Percentiles rank a stretch among this genome's conserved stretches.
Conservation (phyloP, 805 yeast species). For the Brettanomyces sp. region DNA sequence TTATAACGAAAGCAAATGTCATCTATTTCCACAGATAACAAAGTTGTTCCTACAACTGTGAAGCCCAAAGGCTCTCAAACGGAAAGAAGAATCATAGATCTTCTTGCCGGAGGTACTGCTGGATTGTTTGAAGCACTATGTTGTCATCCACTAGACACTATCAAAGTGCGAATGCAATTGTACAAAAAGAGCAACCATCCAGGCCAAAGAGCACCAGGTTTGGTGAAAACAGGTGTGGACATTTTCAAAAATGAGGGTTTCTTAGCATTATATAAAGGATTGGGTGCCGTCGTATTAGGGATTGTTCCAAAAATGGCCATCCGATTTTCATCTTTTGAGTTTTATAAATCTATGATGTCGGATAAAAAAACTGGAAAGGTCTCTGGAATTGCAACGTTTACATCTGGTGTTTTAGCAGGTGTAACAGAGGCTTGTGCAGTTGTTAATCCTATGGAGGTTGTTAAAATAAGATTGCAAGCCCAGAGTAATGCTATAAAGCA, state of each 20-base stretch:
- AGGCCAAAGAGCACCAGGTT: constrained; percentile 66
- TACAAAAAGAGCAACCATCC: constrained; percentile 51
- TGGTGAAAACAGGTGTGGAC: constrained; percentile 67
- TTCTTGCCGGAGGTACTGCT: constrained; percentile 93
- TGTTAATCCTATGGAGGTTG: constrained; percentile 97
- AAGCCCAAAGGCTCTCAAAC: constrained; percentile 9
- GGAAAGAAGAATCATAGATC: constrained; percentile 42
- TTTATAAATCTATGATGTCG: constrained; percentile 62
- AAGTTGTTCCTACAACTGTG: background rate
- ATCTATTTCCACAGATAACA: background rate
- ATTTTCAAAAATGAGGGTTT: constrained; percentile 77
- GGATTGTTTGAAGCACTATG: constrained; percentile 95
- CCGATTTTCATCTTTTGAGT: constrained; percentile 89
- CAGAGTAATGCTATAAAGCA: constrained; percentile 89
- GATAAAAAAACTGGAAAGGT: constrained; percentile 53
- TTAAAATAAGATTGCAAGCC: constrained; percentile 91
- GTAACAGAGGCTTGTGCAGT: constrained; percentile 89
- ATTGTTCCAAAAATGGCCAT: constrained; percentile 98
- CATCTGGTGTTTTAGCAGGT: constrained; percentile 97
- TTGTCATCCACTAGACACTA: constrained; percentile 97
- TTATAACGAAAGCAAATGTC: background rate
- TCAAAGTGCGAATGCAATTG: constrained; percentile 95
- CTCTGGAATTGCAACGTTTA: constrained; percentile 65
- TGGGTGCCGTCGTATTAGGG: constrained; percentile 95
- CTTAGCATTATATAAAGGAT: constrained; percentile 84